Evolutionary conservation across 352 stramenopile species (phyloP).

Genomic region (Phytophthora meadii): DNA sequence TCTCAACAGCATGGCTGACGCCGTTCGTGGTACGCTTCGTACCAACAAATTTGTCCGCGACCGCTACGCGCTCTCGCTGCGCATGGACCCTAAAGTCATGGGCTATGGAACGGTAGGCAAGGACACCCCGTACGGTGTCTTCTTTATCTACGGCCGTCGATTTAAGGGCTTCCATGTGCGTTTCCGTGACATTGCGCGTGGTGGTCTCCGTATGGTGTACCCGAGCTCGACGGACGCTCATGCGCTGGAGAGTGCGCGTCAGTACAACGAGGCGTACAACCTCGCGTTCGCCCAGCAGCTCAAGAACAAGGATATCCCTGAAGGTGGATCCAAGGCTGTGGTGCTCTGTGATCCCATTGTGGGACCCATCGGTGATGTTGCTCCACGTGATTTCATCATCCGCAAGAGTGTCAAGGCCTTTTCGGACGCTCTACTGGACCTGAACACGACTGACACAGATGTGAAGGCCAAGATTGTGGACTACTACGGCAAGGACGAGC

Average conservation of each 20-base stretch:
- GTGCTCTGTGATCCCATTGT: conserved; percentile 83
- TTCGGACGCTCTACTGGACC: conserved; percentile 83
- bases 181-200: conserved; percentile 84
- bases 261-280: conserved; percentile 89
- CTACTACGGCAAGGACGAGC: conserved; percentile 86
- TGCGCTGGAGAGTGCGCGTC: conserved; percentile 69
- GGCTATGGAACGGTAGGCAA: conserved; percentile 83
- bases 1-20: conserved; percentile 83
- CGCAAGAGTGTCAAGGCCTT: conserved; percentile 98
- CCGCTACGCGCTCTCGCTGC: conserved; percentile 82
- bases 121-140: conserved; percentile 95
- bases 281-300: conserved; percentile 86
- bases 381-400: conserved; percentile 90
- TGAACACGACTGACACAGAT: conserved; percentile 78
- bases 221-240: conserved; percentile 68
- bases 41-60: conserved; percentile 88
- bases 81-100: conserved; percentile 82
- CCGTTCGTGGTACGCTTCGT: conserved; percentile 73
- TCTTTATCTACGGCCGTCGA: conserved; percentile 96
- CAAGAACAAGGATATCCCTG: conserved; percentile 91
- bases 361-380: conserved; percentile 74
- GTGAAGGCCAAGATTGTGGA: conserved; percentile 79
- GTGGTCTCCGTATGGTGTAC: conserved; percentile 82
- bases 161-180: conserved; percentile 94
- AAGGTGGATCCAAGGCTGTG: conserved; percentile 86